Evolutionary conservation across 257 asterid species (phyloP), one percentile per base, ranked within the genome.

Genomic region (Solanum appendiculatum): DNA sequence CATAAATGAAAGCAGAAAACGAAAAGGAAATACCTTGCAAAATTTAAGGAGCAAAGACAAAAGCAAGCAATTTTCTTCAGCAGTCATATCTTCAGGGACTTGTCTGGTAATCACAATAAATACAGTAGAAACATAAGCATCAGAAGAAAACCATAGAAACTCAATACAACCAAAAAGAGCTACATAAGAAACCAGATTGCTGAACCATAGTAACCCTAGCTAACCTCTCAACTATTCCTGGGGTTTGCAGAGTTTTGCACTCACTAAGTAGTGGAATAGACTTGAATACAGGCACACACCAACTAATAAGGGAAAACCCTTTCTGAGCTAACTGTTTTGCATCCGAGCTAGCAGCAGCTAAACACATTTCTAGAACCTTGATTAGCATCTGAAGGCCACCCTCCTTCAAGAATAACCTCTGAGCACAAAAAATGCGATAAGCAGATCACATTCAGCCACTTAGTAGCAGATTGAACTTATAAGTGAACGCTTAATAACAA

Each of bases 351-450:
- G 89, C 87, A n/a, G 90, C 94, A 87, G 84, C 93, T 68, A 88
- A 80, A 90, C 97, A 96, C 91, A 86, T 92, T 88, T 96, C 95
- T 84, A 96, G 98, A 87, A 93, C 95, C 89, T 92, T 89, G 13
- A 63, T 87, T 85, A 95, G 92, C 97, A 97, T 92, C 86, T 85
- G 91, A 89, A 89, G 82, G 80, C 93, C 97, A 88, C 95, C 93
- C 87, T 91, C 98, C 90, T 91, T 95, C 93, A 94, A 88, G 64
- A 95, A 89, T 86, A 96, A 89, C 66, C 93, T 91, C 98, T 96
- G 95, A 46, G 34, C 84, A 89, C 86, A 82, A 78, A 82, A 82
- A 75, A 89, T 81, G 58, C 3, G 58, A 48, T 84, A 88, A 88
- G 82, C 88, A 90, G 85, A 72, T 69, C 86, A 86, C 84, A 84